phyloP scores from a whole-genome alignment of 225 moss, liverwort and hornwort genomes.

The Climacium dendroides region DNA sequence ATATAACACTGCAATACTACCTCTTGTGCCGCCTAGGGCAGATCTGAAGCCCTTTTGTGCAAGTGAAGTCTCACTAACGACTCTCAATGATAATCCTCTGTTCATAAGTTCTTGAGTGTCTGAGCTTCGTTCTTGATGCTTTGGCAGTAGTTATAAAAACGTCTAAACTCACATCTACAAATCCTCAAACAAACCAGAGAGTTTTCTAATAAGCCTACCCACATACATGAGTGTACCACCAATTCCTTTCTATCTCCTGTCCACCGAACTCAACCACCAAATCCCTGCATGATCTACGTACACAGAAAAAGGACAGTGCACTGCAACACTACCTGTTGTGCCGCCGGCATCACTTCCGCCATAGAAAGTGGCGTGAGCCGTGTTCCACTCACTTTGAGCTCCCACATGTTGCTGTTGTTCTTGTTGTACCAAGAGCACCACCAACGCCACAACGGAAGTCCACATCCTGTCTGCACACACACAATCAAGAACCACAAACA shows the following conservation, averaged over 20 bases:
- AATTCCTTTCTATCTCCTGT: background rate
- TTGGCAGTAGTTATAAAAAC: background rate
- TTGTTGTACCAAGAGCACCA: background rate
- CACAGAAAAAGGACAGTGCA: background rate
- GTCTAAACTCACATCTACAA: background rate
- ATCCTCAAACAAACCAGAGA: background rate
- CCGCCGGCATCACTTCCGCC: slow-evolving; percentile 39
- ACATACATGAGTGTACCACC: background rate
- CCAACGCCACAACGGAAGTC: background rate
- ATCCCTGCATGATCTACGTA: background rate
- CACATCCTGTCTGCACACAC: background rate
- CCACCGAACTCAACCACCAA: background rate
- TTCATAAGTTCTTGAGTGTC: background rate
- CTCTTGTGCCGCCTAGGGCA: too few species aligned
- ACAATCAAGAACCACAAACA: background rate
- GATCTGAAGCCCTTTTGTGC: background rate
- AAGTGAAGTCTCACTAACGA: background rate
- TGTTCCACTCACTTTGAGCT: slow-evolving; percentile 8
- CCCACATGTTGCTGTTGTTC: background rate
- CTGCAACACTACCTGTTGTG: slow-evolving; percentile 6
- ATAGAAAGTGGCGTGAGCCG: slow-evolving; percentile 29
- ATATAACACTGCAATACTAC: background rate
- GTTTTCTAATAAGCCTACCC: background rate
- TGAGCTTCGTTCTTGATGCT: too few species aligned
- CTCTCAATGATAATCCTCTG: background rate